These are phyloP conservation scores for Cryptomeria japonica DNA, from an alignment of 75 land plant species.

Conservation along the genomic window DNA sequence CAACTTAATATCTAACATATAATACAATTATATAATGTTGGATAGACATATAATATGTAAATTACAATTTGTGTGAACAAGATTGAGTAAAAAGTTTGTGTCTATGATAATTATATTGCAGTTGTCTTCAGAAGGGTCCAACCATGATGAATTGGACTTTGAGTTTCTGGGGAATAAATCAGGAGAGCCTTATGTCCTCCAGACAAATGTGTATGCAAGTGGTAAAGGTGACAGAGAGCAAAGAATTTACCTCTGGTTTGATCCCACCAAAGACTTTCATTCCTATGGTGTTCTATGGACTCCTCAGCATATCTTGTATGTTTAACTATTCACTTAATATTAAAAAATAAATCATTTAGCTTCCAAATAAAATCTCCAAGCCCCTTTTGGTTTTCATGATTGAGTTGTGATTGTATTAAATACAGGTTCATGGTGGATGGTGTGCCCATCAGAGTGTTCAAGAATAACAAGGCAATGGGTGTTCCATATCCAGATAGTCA, in stretches of 20 bases:
- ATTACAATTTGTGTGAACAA: too few species aligned
- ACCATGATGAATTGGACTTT: slow-evolving; percentile 10
- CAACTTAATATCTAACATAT: too few species aligned
- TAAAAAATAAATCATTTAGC: not conserved
- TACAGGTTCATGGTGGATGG: slow-evolving; percentile 41
- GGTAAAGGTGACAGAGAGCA: slow-evolving; percentile 6
- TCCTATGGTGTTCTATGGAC: slow-evolving; percentile 6
- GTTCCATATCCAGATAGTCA: slow-evolving; percentile 36
- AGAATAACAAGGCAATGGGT: slow-evolving; percentile 38
- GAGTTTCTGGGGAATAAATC: slow-evolving; percentile 9
- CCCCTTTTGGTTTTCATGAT: not conserved
- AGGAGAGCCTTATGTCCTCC: not conserved
- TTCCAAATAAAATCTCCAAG: not conserved
- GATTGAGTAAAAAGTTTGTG: too few species aligned
- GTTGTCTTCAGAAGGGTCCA: not conserved
- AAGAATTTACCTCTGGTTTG: slow-evolving; percentile 8
- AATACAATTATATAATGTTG: too few species aligned
- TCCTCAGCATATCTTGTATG: not conserved
- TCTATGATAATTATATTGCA: not conserved
- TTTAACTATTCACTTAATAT: not conserved
- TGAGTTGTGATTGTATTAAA: not conserved
- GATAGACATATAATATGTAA: too few species aligned
- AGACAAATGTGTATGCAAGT: slow-evolving; percentile 5
- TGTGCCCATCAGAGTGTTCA: slow-evolving; percentile 35
- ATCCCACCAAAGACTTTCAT: slow-evolving; percentile 5